Evolutionary conservation across 345 rosid genomes (phyloP).

Genomic region (Heritiera littoralis): DNA sequence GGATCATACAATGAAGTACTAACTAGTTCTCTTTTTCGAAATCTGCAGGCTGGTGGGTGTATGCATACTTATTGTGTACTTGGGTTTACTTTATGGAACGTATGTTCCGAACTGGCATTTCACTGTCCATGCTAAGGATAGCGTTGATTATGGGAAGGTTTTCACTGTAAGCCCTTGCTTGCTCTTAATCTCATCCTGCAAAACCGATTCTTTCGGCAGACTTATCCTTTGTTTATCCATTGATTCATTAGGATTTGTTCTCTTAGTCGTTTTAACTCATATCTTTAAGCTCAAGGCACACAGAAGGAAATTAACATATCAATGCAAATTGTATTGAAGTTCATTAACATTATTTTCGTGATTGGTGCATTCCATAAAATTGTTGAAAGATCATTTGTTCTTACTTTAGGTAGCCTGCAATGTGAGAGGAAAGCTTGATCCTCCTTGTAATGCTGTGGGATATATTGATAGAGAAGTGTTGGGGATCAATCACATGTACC

Average conservation of each 20-base stretch:
- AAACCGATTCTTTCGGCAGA: neutral
- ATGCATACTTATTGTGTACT: conserved; percentile 53
- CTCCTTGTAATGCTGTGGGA: conserved; percentile 91
- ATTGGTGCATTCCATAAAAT: neutral
- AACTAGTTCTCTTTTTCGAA: conserved; percentile 4
- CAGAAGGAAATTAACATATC: too few species aligned
- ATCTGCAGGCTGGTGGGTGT: conserved; percentile 67
- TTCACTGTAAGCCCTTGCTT: conserved; percentile 50
- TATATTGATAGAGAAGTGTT: conserved; percentile 69
- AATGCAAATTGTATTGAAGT: too few species aligned
- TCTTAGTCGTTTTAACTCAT: too few species aligned
- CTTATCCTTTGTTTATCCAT: too few species aligned
- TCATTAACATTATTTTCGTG: neutral
- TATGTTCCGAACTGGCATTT: conserved; percentile 87
- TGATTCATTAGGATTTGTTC: too few species aligned
- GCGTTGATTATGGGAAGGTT: conserved; percentile 56
- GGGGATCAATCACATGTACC: conserved; percentile 76
- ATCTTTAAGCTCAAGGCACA: too few species aligned
- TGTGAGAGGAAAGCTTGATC: conserved; percentile 73
- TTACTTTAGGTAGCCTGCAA: conserved; percentile 65
- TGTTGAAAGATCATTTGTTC: neutral
- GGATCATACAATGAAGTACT: neutral
- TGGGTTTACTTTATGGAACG: conserved; percentile 55
- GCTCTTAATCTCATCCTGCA: neutral
- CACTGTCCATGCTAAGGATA: conserved; percentile 42